Base-by-base conservation (phyloP, 176 grass and related monocot genomes). In the Guadua angustifolia region DNA sequence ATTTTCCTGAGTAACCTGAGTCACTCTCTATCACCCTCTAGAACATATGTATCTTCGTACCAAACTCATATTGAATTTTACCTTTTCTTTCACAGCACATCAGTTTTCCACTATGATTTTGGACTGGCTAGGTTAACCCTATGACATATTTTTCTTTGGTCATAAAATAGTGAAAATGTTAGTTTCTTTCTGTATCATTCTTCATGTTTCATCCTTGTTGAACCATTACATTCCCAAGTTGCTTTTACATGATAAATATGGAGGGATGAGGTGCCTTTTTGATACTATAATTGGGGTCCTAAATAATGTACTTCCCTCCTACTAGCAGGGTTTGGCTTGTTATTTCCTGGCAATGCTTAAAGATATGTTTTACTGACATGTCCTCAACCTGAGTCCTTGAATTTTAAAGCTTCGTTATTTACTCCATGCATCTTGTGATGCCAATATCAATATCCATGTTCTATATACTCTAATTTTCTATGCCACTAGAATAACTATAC, bases 61-160 rank as follows among this genome's bases (percentile, higher is more conserved):
- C 7, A 24, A 67, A 67, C 61, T 51, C 15, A 29, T 45, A 52
- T 79, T 15, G 47, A 18, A 16, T 24, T 52, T 66, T 74, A 18
- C 29, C 3, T 38, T 66, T 83, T 13, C 4, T 65, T 74, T 59
- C 5, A 29, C 11, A 49, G 17, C 17, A 73, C 7, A 74, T 51
- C 5, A 7, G 8, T 82, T 82, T 60, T 25, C 14, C 45, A 29
- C 6, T 66, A 73, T 83, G 32, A 65, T 55, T 53, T 80, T 52
- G 26, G 29, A 40, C 69, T 70, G 33, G 21, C 65, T 26, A 57
- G 33, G 24, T 40, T 57, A 11, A 68, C 5, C 19, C 33, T 7
- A 51, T 46, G 26, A 11, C 13, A 17, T 47, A 29, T 65, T 79
- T 65, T 64, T 19, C 24, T 50, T 19, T 51, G 60, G 36, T 79